These are phyloP conservation scores for Diplodia mutila DNA, from an alignment of 2,329 filamentous ascomycete species.

Conservation along the genomic window DNA sequence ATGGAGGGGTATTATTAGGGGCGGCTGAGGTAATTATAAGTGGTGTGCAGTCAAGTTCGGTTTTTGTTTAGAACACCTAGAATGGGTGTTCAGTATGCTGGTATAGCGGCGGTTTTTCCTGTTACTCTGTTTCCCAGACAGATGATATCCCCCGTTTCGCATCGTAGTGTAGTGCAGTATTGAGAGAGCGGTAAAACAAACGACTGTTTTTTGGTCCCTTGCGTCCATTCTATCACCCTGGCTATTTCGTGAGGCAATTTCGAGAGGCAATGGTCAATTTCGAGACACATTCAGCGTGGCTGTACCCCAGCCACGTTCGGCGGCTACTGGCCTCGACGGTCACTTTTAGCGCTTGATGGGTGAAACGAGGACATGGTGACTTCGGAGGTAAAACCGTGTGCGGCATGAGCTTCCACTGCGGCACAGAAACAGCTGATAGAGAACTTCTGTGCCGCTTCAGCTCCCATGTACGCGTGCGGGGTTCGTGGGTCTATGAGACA, in stretches of 20 bases:
- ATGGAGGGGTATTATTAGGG: not conserved
- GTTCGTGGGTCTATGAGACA: too few species aligned
- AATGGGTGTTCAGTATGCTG: not conserved
- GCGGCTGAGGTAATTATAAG: not conserved
- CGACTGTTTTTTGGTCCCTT: not conserved
- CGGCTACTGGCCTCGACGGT: too few species aligned
- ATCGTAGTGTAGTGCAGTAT: not conserved
- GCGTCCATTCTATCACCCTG: not conserved
- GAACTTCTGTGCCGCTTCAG: too few species aligned
- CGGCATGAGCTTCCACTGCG: too few species aligned
- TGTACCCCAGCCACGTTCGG: too few species aligned
- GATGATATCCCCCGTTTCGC: constrained; percentile 2
- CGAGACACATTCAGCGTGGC: too few species aligned
- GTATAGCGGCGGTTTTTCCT: not conserved
- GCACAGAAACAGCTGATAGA: too few species aligned
- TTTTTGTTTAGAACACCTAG: not conserved
- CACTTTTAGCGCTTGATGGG: too few species aligned
- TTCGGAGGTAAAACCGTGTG: too few species aligned
- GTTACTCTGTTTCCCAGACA: constrained; percentile 1
- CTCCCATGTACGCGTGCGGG: too few species aligned
- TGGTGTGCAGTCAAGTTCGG: not conserved
- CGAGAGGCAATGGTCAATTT: not conserved
- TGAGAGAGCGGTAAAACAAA: not conserved
- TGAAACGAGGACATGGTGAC: too few species aligned
- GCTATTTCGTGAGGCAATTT: not conserved